Percentiles rank a stretch among this genome's conserved stretches.
phyloP scores from a whole-genome alignment of 2,329 filamentous ascomycete species.

The Sporothrix mexicana region DNA sequence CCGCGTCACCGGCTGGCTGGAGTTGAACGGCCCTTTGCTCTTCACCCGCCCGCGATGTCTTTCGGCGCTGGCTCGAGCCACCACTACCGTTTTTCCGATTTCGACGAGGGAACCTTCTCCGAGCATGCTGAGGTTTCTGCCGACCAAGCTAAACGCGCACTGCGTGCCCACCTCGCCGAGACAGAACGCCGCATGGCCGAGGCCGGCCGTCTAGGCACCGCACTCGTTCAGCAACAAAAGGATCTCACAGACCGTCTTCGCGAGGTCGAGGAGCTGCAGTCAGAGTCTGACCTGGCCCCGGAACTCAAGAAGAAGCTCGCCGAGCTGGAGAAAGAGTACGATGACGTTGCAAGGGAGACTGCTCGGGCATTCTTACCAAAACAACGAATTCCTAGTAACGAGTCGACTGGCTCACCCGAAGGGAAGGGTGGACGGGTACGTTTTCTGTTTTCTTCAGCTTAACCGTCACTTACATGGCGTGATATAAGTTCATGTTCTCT shows the following conservation, averaged over 20 bases:
- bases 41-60: constrained; percentile 34
- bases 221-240: constrained; percentile 84
- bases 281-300: constrained; percentile 77
- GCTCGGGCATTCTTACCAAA: constrained; percentile 87
- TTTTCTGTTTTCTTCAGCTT: constrained; percentile 27
- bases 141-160: constrained; percentile 81
- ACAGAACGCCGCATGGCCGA: constrained; percentile 91
- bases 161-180: constrained; percentile 90
- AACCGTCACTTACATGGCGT: too few species aligned
- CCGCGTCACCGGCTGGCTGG: constrained; percentile 35
- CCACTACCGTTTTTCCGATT: constrained; percentile 79
- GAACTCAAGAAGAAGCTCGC: constrained; percentile 82
- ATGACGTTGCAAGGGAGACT: constrained; percentile 88
- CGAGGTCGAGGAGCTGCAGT: constrained; percentile 80
- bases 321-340: constrained; percentile 93
- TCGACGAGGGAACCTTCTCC: constrained; percentile 80
- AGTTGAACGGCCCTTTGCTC: constrained; percentile 34
- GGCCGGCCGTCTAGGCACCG: constrained; percentile 84
- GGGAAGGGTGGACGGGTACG: constrained; percentile 60
- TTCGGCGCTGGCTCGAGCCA: constrained; percentile 49
- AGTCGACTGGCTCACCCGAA: constrained; percentile 61
- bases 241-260: constrained; percentile 80
- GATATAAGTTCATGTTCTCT: background rate
- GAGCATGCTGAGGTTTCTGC: constrained; percentile 79
- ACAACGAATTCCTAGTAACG: constrained; percentile 76